Conservation (phyloP, 805 yeast species). For the Kodamaea neixiangensis region DNA sequence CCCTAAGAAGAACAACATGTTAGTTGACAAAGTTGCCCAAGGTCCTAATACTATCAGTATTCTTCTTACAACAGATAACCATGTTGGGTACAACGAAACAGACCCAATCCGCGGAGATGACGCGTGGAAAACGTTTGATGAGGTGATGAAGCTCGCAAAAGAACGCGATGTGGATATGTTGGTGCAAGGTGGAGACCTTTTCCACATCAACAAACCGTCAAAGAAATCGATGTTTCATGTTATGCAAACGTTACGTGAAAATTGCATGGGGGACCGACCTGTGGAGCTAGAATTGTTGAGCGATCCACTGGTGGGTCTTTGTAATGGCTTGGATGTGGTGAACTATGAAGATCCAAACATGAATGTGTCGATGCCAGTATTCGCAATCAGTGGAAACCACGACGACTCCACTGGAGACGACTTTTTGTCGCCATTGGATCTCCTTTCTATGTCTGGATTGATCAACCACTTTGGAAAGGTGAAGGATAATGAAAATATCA, state of each 20-base stretch:
- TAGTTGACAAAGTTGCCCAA: constrained; percentile 33
- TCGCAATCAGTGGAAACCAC: constrained; percentile 94
- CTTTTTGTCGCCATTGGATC: constrained; percentile 80
- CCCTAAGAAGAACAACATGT: too few relatives aligned
- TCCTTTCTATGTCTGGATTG: constrained; percentile 77
- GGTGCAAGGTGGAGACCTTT: constrained; percentile 89
- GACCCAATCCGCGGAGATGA: constrained; percentile 92
- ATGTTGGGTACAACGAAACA: constrained; percentile 88
- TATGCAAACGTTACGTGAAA: constrained; percentile 63
- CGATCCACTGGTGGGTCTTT: constrained; percentile 68
- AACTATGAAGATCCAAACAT: constrained; percentile 90
- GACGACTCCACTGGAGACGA: constrained; percentile 94
- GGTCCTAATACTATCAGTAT: constrained; percentile 73
- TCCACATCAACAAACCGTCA: constrained; percentile 87
- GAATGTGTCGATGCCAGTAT: constrained; percentile 85
- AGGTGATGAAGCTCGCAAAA: constrained; percentile 71
- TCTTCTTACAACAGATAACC: constrained; percentile 90
- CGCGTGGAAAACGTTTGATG: constrained; percentile 84
- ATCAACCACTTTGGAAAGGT: constrained; percentile 90
- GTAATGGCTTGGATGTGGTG: constrained; percentile 64
- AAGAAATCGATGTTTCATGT: constrained; percentile 86
- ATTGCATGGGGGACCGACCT: constrained; percentile 85
- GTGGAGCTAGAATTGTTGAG: constrained; percentile 81
- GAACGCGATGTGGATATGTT: constrained; percentile 80
- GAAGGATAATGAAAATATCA: constrained; percentile 70